Base-by-base conservation (phyloP, 345 rosid genomes). In the Pistacia vera region DNA sequence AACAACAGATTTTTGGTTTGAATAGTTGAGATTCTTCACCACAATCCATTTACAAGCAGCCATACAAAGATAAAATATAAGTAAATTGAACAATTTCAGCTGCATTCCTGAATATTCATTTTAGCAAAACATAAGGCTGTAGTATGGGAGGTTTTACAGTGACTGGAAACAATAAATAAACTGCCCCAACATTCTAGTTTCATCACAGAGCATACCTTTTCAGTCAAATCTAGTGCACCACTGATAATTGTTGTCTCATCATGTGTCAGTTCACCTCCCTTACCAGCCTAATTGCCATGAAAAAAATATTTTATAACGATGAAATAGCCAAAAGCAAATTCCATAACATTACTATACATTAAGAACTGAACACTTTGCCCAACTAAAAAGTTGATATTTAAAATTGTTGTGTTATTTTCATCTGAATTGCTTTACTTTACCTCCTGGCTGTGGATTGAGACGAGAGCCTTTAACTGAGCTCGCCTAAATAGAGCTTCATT, bases 161-260 rank as follows among this genome's bases (percentile, higher is more conserved):
- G 54, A 63, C 28, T 12, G 20, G 48, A 49, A 33, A 44, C 54
- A 13, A 58, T 10, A 30, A 8, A 73, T n/a, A 64, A 33, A 51
- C 58, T 25, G 60, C 49, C 4, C 35, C 56, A 66, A 65, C 36
- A 41, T 61, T 10, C 30, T 61, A 73, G 8, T 61, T 44, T 48
- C 6, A 68, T 63, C n/a, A 28, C 5, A n/a, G 25, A 33, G 59
- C 75, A 79, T 68, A 93, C 98, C 98, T 95, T 95, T 74, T 91
- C 97, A 52, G 98, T 95, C 81, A 95, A 88, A 85, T 95, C 99
- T 61, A 95, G 90, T 20, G 98, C 99, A 79, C 98, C 98, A 61
- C 97, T 91, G 67, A 93, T 95, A 81, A 95, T 95, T 77, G 97
- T 95, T 5, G 98, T 93, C 88, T 95, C 99, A 83, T 95, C 99